Evolutionary conservation across 192 early-diverging fungal species (phyloP), one percentile per base, ranked within the genome.

Genomic region (Gonapodya prolifera): DNA sequence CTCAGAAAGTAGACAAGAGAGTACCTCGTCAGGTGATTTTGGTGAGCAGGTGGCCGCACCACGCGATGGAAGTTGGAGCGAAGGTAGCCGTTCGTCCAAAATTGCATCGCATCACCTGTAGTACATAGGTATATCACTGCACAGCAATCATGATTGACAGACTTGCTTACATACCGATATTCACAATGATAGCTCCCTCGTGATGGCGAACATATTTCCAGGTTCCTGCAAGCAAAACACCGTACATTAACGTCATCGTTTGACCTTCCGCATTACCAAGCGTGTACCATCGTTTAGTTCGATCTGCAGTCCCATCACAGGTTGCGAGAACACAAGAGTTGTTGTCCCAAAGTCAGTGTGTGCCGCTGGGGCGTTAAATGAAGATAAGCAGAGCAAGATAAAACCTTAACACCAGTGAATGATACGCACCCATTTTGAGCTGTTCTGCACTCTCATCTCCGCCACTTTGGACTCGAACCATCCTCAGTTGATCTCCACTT

Each of bases 311-410:
- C 71, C 71, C 28, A 18, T 8, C 8, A 73, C 71, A 30, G 18
- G 28, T 29, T 73, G 71, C 8, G 71, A 73, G 32, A 30, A 73
- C 28, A 73, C 28, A 2, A 73, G 31, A 2, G 71, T 73, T 2
- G 32, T 73, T 18, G 71, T 30, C 2, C 71, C 71, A 32, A 73
- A 73, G 71, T 73, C 71, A 18, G 71, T 73, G 71, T 73, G 71
- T 23, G 45, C 8, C 8, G 45, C 45, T 61, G 45, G 23, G 45
- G 8, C 23, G 23, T 61, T 61, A 61, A 61, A 61, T 61, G 45
- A 61, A 23, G 45, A 16, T 23, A 61, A 8, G 45, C 8, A 23
- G 23, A 8, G 8, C 8, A 23, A 61, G 45, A 61, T 61, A 8
- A 61, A 8, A 61, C 45, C 8, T 61, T 16, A 61, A 16, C 45